These are phyloP conservation scores for Neurospora tetrasperma DNA, from an alignment of 495 filamentous ascomycete species.

Conservation along the genomic window DNA sequence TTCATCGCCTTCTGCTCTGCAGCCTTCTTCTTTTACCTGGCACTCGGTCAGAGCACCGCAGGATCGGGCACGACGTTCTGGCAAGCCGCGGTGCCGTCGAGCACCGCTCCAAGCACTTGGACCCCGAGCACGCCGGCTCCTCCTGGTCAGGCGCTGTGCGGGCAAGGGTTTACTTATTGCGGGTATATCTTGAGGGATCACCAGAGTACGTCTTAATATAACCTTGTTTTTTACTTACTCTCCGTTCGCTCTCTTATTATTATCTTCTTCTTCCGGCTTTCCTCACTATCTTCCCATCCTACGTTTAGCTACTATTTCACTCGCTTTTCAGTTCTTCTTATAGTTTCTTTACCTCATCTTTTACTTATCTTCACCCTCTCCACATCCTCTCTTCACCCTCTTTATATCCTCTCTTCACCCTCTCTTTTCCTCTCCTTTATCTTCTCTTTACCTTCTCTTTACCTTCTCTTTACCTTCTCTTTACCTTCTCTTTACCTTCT, in stretches of 20 bases:
- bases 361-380: background rate
- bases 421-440: background rate
- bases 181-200: constrained; percentile 32
- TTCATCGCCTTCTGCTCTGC: background rate
- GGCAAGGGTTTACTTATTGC: constrained; percentile 36
- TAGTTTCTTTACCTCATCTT: background rate
- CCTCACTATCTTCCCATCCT: accelerated
- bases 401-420: background rate
- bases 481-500: background rate
- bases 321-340: background rate
- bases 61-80: background rate
- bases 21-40: constrained; percentile 8
- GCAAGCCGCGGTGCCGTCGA: constrained; percentile 2
- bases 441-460: background rate
- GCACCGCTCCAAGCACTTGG: background rate
- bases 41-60: constrained; percentile 5
- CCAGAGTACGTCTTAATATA: constrained; percentile 19
- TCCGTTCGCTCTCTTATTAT: background rate
- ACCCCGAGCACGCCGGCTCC: constrained; percentile 7
- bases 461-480: background rate
- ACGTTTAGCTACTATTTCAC: background rate
- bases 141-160: constrained; percentile 18
- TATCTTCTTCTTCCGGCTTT: accelerated
- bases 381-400: too few species aligned
- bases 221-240: accelerated